These are phyloP conservation scores for Aspergillus neoniger DNA, from an alignment of 2,329 filamentous ascomycete genomes.

Conservation along the genomic window DNA sequence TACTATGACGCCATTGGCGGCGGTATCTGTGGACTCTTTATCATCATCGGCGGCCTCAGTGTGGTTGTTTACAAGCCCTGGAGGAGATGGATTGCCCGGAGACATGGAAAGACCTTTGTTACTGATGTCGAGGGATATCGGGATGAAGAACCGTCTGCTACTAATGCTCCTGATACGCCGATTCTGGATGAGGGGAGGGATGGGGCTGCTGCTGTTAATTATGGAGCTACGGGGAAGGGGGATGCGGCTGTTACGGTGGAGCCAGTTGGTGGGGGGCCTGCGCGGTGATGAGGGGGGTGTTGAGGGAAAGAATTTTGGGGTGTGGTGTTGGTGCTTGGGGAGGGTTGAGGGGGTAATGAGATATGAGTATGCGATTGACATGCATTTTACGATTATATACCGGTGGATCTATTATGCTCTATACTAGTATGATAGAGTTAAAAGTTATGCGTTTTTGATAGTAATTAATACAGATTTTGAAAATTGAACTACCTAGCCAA, in stretches of 20 bases:
- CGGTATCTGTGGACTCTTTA: constrained; percentile 79
- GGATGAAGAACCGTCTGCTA: constrained; percentile 22
- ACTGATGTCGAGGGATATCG: constrained; percentile 27
- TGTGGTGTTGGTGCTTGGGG: too few species aligned
- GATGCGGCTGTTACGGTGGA: constrained; percentile 3
- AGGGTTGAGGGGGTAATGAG: not conserved
- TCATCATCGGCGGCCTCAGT: constrained; percentile 73
- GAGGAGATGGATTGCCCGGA: constrained; percentile 61
- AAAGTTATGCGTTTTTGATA: constrained; percentile 14
- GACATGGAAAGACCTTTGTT: constrained; percentile 23
- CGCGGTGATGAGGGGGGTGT: not conserved
- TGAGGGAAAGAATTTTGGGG: too few species aligned
- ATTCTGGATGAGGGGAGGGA: constrained; percentile 12
- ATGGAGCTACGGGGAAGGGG: constrained; percentile 18
- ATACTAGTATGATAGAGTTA: not conserved
- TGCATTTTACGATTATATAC: not conserved
- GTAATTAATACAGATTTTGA: too few species aligned
- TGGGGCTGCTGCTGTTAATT: constrained; percentile 2
- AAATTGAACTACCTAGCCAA: too few species aligned
- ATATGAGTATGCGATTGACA: not conserved
- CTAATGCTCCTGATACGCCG: constrained; percentile 14
- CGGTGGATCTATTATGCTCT: not conserved
- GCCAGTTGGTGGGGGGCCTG: not conserved
- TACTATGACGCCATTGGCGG: constrained; percentile 86
- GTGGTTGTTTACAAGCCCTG: constrained; percentile 78